Percentiles rank a stretch among this genome's conserved stretches.
Evolutionary conservation across 2,329 filamentous ascomycete species (phyloP).

Genomic region (Mariannaea elegans): DNA sequence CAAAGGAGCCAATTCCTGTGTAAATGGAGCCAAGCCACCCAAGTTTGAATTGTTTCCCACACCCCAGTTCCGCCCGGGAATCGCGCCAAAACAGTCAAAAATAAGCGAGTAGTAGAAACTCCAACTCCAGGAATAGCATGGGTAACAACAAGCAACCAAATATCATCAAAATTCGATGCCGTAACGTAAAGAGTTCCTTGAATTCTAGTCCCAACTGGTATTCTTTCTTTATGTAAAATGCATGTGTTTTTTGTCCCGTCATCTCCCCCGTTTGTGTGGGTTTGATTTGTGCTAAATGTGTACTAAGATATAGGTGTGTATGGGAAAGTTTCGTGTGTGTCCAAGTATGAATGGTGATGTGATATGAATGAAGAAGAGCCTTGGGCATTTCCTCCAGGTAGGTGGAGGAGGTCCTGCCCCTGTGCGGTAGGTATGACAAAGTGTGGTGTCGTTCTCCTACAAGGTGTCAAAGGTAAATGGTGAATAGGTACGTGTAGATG

Average conservation of each 20-base stretch:
- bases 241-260: neutral
- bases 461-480: constrained; percentile 18
- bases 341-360: neutral
- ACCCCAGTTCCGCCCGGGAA: neutral
- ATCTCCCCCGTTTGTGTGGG: neutral
- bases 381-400: neutral
- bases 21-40: too few species aligned
- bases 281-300: neutral
- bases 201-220: too few species aligned
- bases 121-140: constrained; percentile 1
- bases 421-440: constrained; percentile 11
- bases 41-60: neutral
- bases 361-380: constrained; percentile 4
- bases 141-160: too few species aligned
- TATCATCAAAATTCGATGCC: too few species aligned
- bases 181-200: too few species aligned
- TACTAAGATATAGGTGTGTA: neutral
- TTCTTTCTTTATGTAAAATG: neutral
- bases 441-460: constrained; percentile 38
- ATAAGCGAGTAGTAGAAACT: neutral
- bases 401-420: constrained; percentile 21
- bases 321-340: neutral
- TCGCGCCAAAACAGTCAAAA: constrained; percentile 6
- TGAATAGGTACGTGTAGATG: constrained; percentile 4
- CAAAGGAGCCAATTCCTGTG: neutral